Base-by-base conservation (phyloP, 2,329 filamentous ascomycete genomes). In the Botrytis porri region DNA sequence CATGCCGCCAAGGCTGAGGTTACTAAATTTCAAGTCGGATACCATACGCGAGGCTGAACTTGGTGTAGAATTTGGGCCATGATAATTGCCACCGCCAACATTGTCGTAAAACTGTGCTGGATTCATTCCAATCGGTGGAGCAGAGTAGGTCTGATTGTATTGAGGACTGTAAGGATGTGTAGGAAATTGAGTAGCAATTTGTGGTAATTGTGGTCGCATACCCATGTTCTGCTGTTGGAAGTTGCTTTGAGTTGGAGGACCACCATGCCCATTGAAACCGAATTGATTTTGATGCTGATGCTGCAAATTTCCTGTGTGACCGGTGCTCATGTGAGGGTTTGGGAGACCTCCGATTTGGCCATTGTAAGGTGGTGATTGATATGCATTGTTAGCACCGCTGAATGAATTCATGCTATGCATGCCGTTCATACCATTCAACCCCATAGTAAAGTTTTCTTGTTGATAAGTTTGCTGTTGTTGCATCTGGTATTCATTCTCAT, bases 201-300 rank as follows among this genome's bases (percentile, higher is more conserved):
- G 65, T 41, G 65, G 35, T n/a, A 69, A 41, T 57, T 69, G 65
- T 41, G 65, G 65, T 43, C 65, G 65, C 65, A 69, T 43, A 14
- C 65, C 65, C 65, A 69, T 57, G 16, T 57, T 69, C 20, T 37
- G 70, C 35, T 69, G 39, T 45, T 60, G 62, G 4, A 72, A 72
- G 32, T 57, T 29, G 20, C n/a, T 7, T 39, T 41, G 70, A 9
- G 54, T 9, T 3, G 37, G n/a, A 67, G 54, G n/a, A 29, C 51
- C 29, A 59, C 57, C 29, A 48, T 72, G 25, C 8, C 48, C 65
- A 16, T 37, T 39, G 60, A 71, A 64, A 20, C 12, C 41, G 35
- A 63, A 35, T 25, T 54, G 60, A 54, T 71, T 48, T 54, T 65
- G 69, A 35, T 66, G 37, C 18, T 72, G 62, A 3, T 59, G 39